These are phyloP conservation scores for Umbellularia californica DNA, from an alignment of 164 flowering plant species.

Conservation along the genomic window DNA sequence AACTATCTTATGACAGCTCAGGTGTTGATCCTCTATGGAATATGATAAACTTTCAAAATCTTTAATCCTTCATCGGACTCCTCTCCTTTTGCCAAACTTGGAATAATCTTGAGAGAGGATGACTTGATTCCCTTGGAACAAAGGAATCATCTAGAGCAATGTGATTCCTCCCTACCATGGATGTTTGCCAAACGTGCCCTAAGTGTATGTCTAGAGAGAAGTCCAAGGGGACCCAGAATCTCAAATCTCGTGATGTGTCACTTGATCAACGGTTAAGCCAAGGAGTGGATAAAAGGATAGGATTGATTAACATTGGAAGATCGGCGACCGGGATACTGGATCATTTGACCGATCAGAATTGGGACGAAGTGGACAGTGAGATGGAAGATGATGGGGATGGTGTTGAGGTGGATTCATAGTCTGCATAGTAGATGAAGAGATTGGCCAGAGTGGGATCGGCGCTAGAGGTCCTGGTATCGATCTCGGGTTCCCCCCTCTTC, in stretches of 20 bases:
- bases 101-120: no score
- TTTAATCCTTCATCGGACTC: no score
- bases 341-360: constrained; percentile 15
- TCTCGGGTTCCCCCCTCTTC: no score
- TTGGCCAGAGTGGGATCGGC: not conserved
- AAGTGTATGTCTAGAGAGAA: constrained; percentile 54
- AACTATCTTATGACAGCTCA: no score
- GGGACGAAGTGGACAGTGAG: constrained; percentile 4
- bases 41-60: no score
- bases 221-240: constrained; percentile 49
- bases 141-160: no score
- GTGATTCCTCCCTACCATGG: no score
- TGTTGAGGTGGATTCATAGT: constrained; percentile 7
- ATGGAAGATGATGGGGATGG: not conserved
- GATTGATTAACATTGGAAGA: constrained; percentile 24
- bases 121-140: no score
- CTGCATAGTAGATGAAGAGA: not conserved
- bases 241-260: constrained; percentile 25
- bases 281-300: not conserved
- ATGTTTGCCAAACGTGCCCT: no score
- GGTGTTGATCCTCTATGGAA: no score
- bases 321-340: constrained; percentile 38
- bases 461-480: no score
- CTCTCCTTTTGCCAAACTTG: no score
- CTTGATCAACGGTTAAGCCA: constrained; percentile 12